Percentiles rank a stretch among this genome's conserved stretches.
Evolutionary conservation across 1,284 basidiomycete species (phyloP).

Genomic region (Trametes hirsuta): DNA sequence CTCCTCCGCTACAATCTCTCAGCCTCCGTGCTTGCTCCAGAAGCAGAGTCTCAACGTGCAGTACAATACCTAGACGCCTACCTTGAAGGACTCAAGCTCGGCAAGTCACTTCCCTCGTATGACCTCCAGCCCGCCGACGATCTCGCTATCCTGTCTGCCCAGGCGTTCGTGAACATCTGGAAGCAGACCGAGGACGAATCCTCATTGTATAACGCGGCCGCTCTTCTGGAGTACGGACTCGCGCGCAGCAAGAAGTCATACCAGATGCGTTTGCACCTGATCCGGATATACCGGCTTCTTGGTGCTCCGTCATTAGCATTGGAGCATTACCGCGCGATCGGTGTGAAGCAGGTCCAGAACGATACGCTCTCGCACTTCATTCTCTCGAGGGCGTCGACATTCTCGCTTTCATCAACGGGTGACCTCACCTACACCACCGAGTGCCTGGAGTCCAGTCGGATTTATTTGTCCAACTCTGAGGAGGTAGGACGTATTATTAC

Average conservation of each 20-base stretch:
- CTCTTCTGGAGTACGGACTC: conserved; percentile 72
- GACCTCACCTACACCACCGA: conserved; percentile 74
- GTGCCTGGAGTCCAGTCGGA: conserved; percentile 76
- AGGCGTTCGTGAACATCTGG: conserved; percentile 71
- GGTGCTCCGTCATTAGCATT: conserved; percentile 75
- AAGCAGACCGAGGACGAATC: conserved; percentile 52
- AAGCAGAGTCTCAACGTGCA: conserved; percentile 57
- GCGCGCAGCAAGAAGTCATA: conserved; percentile 79
- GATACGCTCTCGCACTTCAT: conserved; percentile 85
- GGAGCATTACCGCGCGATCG: conserved; percentile 76
- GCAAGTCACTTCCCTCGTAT: conserved; percentile 65
- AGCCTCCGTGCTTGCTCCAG: conserved; percentile 50
- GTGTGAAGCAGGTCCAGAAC: conserved; percentile 81
- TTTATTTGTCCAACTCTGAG: conserved; percentile 75
- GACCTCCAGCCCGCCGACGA: conserved; percentile 91
- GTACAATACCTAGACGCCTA: conserved; percentile 62
- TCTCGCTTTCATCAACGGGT: conserved; percentile 71
- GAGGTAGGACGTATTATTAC: conserved; percentile 50
- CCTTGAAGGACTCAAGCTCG: conserved; percentile 65
- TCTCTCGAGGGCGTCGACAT: conserved; percentile 77
- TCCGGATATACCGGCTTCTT: conserved; percentile 79
- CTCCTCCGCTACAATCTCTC: conserved; percentile 63
- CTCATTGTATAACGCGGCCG: conserved; percentile 65
- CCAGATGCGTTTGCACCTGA: conserved; percentile 71
- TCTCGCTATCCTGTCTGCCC: conserved; percentile 74